Evolutionary conservation across 306 rosid genomes (phyloP), one percentile per base, ranked within the genome.

Genomic region (Datisca glomerata): DNA sequence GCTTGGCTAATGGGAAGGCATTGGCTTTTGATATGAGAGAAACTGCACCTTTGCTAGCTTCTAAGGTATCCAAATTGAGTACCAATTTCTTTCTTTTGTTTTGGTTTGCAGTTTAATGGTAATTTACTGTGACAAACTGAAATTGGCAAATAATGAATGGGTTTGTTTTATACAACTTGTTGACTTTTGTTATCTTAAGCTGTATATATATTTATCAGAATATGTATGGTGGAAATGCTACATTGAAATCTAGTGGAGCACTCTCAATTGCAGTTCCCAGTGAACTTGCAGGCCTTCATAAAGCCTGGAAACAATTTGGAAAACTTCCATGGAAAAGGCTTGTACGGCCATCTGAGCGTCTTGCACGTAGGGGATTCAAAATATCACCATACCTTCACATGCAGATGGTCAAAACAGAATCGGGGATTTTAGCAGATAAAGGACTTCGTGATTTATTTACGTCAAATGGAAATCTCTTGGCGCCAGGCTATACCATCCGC

Each of bases 21-120:
- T 64, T 69, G 41, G 82, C 80, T 45, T 66, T 61, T 37, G 85
- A 79, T 56, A 82, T 83, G 85, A 72, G 97, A 68, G 97, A 87
- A 72, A 79, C 82, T 53, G 86, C 89, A 57, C 86, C 94, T 8
- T 39, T 52, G 29, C 71, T 39, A 6, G 80, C 93, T 62, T 76
- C 82, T 24, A 42, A 71, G 94, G 96, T 79, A 40, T 46, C 34
- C 51, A 50, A n/a, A 48, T 59, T 31, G 12, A 34, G 40, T 18
- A 31, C 15, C 35, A 40, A 20, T 45, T 51, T 17, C 19, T 24
- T 51, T n/a, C 9, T 22, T 18, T 32, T 23, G 34, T 20, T 27
- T 21, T n/a, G 35, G 18, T 39, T 45, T 27, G 41, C 40, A 38
- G 16, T 17, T 61, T 35, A 46, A 11, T 53, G n/a, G n/a, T n/a